A percentile compares a stretch with the other conserved stretches of the same genome.
phyloP scores from a whole-genome alignment of 257 asterid genomes.

The Nicotiana tomentosiformis region DNA sequence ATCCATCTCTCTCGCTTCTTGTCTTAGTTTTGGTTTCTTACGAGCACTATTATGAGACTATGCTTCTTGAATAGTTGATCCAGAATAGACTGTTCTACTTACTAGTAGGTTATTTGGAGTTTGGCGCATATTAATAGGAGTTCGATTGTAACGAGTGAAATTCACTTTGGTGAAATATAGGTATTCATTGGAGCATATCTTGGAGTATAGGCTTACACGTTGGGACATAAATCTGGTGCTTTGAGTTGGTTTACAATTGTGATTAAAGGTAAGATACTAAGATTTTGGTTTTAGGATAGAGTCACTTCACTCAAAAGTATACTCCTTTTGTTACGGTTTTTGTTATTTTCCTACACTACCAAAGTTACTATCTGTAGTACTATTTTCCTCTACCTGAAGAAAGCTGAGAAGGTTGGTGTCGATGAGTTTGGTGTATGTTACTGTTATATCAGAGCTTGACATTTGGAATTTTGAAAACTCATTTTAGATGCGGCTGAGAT shows the following conservation, averaged over 20 bases:
- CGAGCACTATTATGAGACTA: neutral
- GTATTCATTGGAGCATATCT: conserved; percentile 28
- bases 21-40: neutral
- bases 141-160: conserved; percentile 8
- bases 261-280: conserved; percentile 24
- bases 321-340: neutral
- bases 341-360: neutral
- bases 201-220: conserved; percentile 30
- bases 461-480: neutral
- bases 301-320: conserved; percentile 4
- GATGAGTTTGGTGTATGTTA: neutral
- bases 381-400: neutral
- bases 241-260: conserved; percentile 20
- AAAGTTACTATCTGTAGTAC: neutral
- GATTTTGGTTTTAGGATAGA: conserved; percentile 12
- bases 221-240: conserved; percentile 23
- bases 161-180: conserved; percentile 28
- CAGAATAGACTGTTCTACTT: neutral
- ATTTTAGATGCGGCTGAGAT: neutral
- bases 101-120: neutral
- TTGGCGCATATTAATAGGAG: neutral
- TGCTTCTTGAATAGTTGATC: neutral
- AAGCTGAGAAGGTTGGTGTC: neutral
- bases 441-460: neutral
- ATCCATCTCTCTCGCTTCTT: neutral